Conservation (phyloP, 495 filamentous ascomycete genomes). For the Annulohypoxylon bovei region DNA sequence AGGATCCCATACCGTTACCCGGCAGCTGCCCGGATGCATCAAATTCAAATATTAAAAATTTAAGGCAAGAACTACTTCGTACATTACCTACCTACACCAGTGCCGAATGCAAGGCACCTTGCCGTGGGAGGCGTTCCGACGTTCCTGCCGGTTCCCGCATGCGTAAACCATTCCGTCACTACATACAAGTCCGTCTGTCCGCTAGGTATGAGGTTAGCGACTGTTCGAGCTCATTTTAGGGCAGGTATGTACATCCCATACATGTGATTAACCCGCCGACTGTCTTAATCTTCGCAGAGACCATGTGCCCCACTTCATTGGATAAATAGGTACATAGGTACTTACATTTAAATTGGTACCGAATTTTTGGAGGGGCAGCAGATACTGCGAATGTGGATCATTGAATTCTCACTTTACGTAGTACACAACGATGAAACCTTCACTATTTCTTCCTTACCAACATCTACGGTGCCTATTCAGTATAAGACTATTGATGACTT, state of each 20-base stretch:
- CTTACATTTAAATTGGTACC: neutral
- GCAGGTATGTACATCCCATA: neutral
- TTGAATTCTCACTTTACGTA: neutral
- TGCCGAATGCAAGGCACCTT: slow-evolving; percentile 14
- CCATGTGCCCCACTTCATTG: neutral
- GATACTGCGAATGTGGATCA: neutral
- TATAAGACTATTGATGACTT: too few relatives aligned
- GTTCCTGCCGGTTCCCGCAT: slow-evolving; percentile 23
- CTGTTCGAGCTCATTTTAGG: neutral
- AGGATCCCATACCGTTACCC: neutral
- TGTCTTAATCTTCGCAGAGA: neutral
- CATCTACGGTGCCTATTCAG: too few relatives aligned
- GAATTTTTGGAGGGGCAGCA: slow-evolving; percentile 9
- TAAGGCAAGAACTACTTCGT: neutral
- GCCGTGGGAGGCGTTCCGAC: slow-evolving; percentile 2
- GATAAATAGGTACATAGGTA: slow-evolving; percentile 8
- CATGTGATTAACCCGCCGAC: neutral
- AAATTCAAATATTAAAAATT: neutral
- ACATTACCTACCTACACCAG: neutral
- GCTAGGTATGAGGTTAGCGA: neutral
- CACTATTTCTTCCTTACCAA: too few relatives aligned
- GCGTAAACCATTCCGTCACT: neutral
- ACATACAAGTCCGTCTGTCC: neutral
- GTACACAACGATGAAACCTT: neutral
- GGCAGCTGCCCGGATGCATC: neutral